Conservation (phyloP, 352 stramenopile genomes). For the Phytophthora vignae region DNA sequence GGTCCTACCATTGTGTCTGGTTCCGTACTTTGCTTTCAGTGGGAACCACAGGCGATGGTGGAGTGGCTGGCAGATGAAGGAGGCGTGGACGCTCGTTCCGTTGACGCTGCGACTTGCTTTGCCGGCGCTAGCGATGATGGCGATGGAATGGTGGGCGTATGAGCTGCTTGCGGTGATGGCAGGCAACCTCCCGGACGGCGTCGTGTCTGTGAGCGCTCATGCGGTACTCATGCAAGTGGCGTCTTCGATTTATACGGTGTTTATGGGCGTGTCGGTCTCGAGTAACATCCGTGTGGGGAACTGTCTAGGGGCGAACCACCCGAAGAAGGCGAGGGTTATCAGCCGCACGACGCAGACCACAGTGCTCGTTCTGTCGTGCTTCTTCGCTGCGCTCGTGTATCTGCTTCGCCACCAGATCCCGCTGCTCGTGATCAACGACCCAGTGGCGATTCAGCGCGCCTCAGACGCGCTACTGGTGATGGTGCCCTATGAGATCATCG, state of each 20-base stretch:
- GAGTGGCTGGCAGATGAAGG: slow-evolving; percentile 55
- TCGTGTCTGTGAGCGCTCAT: slow-evolving; percentile 79
- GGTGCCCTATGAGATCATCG: slow-evolving; percentile 78
- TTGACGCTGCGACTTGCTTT: slow-evolving; percentile 13
- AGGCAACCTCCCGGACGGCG: slow-evolving; percentile 69
- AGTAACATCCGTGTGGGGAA: slow-evolving; percentile 85
- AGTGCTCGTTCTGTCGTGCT: slow-evolving; percentile 49
- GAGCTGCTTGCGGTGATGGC: slow-evolving; percentile 75
- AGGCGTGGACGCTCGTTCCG: slow-evolving; percentile 46
- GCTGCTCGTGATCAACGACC: slow-evolving; percentile 63
- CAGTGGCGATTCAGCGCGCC: slow-evolving; percentile 51
- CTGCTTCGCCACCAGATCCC: slow-evolving; percentile 59
- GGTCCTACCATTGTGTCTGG: slow-evolving; percentile 54
- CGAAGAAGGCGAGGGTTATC: slow-evolving; percentile 68
- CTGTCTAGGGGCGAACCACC: slow-evolving; percentile 78
- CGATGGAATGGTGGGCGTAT: slow-evolving; percentile 86
- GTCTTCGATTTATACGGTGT: slow-evolving; percentile 74
- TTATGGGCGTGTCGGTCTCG: slow-evolving; percentile 69
- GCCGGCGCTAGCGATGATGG: slow-evolving; percentile 48
- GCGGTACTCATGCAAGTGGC: slow-evolving; percentile 79
- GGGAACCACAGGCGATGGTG: slow-evolving; percentile 49
- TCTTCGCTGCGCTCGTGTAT: slow-evolving; percentile 49
- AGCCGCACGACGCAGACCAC: slow-evolving; percentile 54
- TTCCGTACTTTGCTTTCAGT: slow-evolving; percentile 60
- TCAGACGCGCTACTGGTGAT: slow-evolving; percentile 69